Conservation (phyloP, 129 eudicot genomes). For the Helichrysum umbraculigerum region DNA sequence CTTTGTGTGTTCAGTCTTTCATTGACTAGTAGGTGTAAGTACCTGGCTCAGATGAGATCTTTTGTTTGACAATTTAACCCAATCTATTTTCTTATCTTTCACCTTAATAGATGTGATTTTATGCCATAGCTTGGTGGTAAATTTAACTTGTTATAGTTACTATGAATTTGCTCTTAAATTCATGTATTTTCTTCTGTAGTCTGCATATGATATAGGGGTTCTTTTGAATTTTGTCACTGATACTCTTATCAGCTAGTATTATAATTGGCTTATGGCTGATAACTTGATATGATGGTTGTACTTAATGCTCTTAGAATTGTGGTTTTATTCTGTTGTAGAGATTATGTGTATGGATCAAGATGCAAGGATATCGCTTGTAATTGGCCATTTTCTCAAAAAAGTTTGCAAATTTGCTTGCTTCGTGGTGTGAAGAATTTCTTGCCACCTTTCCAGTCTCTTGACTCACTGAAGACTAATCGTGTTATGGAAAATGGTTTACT, state of each 20-base stretch:
- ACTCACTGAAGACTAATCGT: constrained; percentile 37
- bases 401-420: constrained; percentile 60
- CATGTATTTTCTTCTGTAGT: constrained; percentile 11
- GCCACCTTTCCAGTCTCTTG: constrained; percentile 78
- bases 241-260: not conserved
- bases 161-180: not conserved
- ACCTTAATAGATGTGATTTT: constrained; percentile 28
- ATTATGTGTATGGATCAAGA: constrained; percentile 62
- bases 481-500: constrained; percentile 24
- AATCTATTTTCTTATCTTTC: constrained; percentile 20
- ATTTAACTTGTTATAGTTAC: not conserved
- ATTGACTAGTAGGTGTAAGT: constrained; percentile 25
- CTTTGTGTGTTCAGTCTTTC: constrained; percentile 29
- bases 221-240: constrained; percentile 5
- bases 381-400: constrained; percentile 79
- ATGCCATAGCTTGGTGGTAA: constrained; percentile 27
- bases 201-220: constrained; percentile 33
- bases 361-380: constrained; percentile 54
- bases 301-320: not conserved
- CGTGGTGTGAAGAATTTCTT: constrained; percentile 61
- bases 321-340: constrained; percentile 44
- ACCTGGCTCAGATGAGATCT: constrained; percentile 11
- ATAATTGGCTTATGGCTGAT: not conserved
- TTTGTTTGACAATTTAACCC: constrained; percentile 24
- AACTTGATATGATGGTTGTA: not conserved